A percentile compares a stretch with the other conserved stretches of the same genome.
phyloP scores from a whole-genome alignment of 208 protist species.

The Trypanosoma theileri region DNA sequence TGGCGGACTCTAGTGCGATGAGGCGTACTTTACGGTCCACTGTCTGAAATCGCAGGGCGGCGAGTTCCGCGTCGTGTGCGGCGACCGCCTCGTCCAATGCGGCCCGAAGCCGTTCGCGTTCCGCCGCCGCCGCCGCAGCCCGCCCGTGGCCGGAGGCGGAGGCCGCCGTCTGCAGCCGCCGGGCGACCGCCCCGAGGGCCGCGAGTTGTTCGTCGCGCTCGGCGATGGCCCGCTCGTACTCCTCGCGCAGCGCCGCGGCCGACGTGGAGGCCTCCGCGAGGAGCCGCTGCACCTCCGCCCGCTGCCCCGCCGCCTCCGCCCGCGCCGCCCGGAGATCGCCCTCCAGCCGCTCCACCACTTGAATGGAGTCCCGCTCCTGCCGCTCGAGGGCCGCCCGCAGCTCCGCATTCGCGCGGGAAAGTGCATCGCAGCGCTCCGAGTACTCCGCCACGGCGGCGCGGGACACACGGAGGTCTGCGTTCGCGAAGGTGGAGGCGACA shows the following conservation, averaged over 20 bases:
- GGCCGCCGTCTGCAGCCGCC: constrained; percentile 57
- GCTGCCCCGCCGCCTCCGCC: constrained; percentile 32
- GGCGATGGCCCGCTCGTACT: constrained; percentile 56
- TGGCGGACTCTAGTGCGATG: constrained; percentile 69
- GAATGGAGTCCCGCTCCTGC: constrained; percentile 55
- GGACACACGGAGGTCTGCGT: constrained; percentile 49
- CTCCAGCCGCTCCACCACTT: constrained; percentile 54
- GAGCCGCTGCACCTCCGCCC: constrained; percentile 38
- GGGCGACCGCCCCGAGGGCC: constrained; percentile 46
- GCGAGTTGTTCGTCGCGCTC: constrained; percentile 66
- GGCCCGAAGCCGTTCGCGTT: constrained; percentile 68
- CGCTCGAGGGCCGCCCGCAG: constrained; percentile 49
- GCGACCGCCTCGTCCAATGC: constrained; percentile 52
- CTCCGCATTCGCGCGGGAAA: constrained; percentile 45
- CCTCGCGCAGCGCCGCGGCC: constrained; percentile 33
- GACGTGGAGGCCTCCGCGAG: constrained; percentile 29
- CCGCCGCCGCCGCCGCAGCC: constrained; percentile 36
- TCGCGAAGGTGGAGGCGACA: constrained; percentile 56
- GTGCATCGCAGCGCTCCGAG: constrained; percentile 35
- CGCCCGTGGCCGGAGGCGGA: constrained; percentile 59
- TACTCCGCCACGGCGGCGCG: constrained; percentile 52
- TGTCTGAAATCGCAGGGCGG: constrained; percentile 71
- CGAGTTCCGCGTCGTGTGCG: constrained; percentile 63
- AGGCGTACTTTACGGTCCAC: constrained; percentile 83
- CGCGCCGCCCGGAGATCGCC: constrained; percentile 43